These are phyloP conservation scores for Daldinia vernicosa DNA, from an alignment of 495 filamentous ascomycete genomes.

Conservation along the genomic window DNA sequence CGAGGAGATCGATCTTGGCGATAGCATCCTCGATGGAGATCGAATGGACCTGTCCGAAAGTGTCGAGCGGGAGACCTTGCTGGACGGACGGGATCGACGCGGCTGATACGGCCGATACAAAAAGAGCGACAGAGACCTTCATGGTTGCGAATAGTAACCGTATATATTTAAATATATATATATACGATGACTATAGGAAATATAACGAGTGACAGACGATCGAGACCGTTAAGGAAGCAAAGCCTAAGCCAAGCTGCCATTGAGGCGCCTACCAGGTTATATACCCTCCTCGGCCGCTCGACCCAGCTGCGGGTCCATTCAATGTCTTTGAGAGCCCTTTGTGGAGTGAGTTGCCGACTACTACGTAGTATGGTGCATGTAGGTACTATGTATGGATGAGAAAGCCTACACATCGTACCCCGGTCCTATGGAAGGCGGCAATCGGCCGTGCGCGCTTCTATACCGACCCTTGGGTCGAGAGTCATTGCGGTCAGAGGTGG, in stretches of 20 bases:
- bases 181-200: slow-evolving; percentile 31
- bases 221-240: slow-evolving; percentile 32
- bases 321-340: slow-evolving; percentile 22
- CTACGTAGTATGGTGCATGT: slow-evolving; percentile 26
- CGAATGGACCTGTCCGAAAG: slow-evolving; percentile 39
- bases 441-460: slow-evolving; percentile 28
- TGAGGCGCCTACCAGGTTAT: slow-evolving; percentile 26
- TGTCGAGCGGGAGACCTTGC: slow-evolving; percentile 36
- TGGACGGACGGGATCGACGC: slow-evolving; percentile 31
- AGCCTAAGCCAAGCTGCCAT: slow-evolving; percentile 6
- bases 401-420: slow-evolving; percentile 12
- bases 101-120: slow-evolving; percentile 43
- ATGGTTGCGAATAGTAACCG: slow-evolving; percentile 34
- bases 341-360: slow-evolving; percentile 28
- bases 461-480: slow-evolving; percentile 13
- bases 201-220: slow-evolving; percentile 42
- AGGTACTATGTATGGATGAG: slow-evolving; percentile 9
- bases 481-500: slow-evolving; percentile 4
- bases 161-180: slow-evolving; percentile 24
- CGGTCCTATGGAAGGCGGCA: slow-evolving; percentile 25
- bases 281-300: slow-evolving; percentile 21
- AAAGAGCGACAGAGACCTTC: slow-evolving; percentile 44
- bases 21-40: slow-evolving; percentile 37
- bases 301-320: slow-evolving; percentile 29
- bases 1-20: slow-evolving; percentile 34